phyloP scores from a whole-genome alignment of 2,329 filamentous ascomycete species.

The Orbilia oligospora region DNA sequence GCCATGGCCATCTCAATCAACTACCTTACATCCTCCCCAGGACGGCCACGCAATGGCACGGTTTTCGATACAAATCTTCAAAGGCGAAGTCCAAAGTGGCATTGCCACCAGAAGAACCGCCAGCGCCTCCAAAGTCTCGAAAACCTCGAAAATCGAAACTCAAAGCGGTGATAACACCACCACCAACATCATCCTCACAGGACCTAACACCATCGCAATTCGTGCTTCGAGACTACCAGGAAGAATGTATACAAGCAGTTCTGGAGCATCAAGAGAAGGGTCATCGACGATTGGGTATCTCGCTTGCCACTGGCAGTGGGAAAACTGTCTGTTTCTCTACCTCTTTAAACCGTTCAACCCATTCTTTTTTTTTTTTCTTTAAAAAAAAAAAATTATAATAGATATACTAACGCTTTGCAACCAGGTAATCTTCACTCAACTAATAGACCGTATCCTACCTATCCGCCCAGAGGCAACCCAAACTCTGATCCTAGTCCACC shows the following conservation, averaged over 20 bases:
- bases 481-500: conserved; percentile 91
- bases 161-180: neutral
- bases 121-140: neutral
- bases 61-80: conserved; percentile 24
- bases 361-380: neutral
- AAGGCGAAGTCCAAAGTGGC: neutral
- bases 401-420: neutral
- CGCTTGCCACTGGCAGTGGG: conserved; percentile 87
- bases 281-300: conserved; percentile 84
- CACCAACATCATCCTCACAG: neutral
- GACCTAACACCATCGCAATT: conserved; percentile 66
- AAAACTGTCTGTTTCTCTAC: conserved; percentile 77
- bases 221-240: conserved; percentile 84
- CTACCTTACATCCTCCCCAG: neutral
- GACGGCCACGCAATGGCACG: conserved; percentile 28
- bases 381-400: neutral
- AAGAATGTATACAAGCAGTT: conserved; percentile 90
- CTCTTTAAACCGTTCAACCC: neutral
- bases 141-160: neutral
- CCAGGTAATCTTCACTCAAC: conserved; percentile 93
- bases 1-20: conserved; percentile 15
- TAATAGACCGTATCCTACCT: conserved; percentile 82
- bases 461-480: conserved; percentile 73
- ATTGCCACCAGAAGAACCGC: neutral
- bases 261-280: conserved; percentile 78